Evolutionary conservation across 2,329 filamentous ascomycete species (phyloP).

Genomic region (Cladosporium austrohemisphaericum): DNA sequence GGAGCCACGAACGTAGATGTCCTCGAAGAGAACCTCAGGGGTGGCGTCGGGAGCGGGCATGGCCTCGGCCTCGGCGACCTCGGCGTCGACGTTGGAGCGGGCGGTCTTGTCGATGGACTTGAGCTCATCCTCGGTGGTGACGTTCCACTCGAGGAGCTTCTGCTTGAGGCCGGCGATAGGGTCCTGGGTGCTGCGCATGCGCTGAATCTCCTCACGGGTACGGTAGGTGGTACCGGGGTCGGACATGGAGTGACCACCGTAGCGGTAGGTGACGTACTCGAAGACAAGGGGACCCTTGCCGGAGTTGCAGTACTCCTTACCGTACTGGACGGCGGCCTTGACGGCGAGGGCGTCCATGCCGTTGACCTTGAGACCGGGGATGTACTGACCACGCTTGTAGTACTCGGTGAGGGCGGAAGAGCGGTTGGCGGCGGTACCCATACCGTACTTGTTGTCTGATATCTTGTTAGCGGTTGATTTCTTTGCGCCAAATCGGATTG

Average conservation of each 20-base stretch:
- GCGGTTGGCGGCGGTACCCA: conserved; percentile 94
- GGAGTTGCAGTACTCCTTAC: conserved; percentile 76
- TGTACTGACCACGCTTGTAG: conserved; percentile 99
- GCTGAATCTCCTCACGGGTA: conserved; percentile 98
- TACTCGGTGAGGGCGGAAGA: conserved; percentile 97
- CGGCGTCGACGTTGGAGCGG: conserved; percentile 75
- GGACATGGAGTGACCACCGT: conserved; percentile 99
- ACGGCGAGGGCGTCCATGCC: conserved; percentile 98
- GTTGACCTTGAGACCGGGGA: conserved; percentile 98
- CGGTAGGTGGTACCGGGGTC: conserved; percentile 98
- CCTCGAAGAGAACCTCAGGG: conserved; percentile 84
- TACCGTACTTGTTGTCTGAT: conserved; percentile 99
- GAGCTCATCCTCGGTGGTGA: conserved; percentile 89
- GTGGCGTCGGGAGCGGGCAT: conserved; percentile 79
- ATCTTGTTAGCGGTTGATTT: conserved; percentile 20
- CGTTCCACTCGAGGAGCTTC: conserved; percentile 94
- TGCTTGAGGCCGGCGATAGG: conserved; percentile 97
- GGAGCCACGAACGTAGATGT: conserved; percentile 85
- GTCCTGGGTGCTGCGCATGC: conserved; percentile 98
- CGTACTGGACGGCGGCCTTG: conserved; percentile 92
- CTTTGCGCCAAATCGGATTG: background rate
- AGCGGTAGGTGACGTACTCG: conserved; percentile 99
- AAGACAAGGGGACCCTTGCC: conserved; percentile 93
- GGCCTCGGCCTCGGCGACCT: conserved; percentile 85
- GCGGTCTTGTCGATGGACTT: conserved; percentile 96